Evolutionary conservation across 2,329 filamentous ascomycete genomes (phyloP).

Genomic region (Elsinoe perseae): DNA sequence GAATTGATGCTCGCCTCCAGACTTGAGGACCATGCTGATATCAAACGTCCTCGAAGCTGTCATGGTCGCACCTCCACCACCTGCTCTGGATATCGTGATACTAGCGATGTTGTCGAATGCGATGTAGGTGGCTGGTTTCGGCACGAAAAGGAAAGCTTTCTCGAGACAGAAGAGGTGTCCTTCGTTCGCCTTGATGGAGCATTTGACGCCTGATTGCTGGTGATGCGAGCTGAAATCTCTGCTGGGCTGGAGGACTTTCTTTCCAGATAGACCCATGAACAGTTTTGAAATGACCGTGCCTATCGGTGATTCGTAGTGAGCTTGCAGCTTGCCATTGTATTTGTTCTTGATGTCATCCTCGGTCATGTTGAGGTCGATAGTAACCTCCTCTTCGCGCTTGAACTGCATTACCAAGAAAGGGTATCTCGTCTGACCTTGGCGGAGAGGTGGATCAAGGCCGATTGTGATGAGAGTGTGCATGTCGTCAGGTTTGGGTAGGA

Average conservation of each 20-base stretch:
- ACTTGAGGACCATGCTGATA: slow-evolving; percentile 88
- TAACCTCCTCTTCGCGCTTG: slow-evolving; percentile 95
- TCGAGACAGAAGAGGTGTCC: slow-evolving; percentile 95
- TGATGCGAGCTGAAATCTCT: slow-evolving; percentile 94
- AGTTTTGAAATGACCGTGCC: slow-evolving; percentile 92
- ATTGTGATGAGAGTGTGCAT: slow-evolving; percentile 91
- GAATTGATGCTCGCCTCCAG: slow-evolving; percentile 85
- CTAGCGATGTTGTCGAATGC: slow-evolving; percentile 86
- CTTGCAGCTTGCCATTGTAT: slow-evolving; percentile 81
- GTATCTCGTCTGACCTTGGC: slow-evolving; percentile 95
- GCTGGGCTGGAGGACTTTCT: slow-evolving; percentile 88
- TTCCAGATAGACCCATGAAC: slow-evolving; percentile 87
- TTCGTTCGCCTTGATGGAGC: slow-evolving; percentile 99
- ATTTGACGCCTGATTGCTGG: slow-evolving; percentile 91
- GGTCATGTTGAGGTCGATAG: slow-evolving; percentile 91
- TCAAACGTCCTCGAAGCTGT: slow-evolving; percentile 94
- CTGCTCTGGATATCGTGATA: slow-evolving; percentile 92
- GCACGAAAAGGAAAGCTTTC: slow-evolving; percentile 98
- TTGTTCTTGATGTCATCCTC: slow-evolving; percentile 76
- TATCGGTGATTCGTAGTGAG: slow-evolving; percentile 88
- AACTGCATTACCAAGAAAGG: slow-evolving; percentile 99
- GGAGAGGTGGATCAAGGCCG: slow-evolving; percentile 85
- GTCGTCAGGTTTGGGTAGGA: slow-evolving; percentile 97
- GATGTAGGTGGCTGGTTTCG: slow-evolving; percentile 95
- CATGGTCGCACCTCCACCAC: slow-evolving; percentile 59